phyloP scores from a whole-genome alignment of 108 stramenopile species.

The Fragilariopsis cylindrus region DNA sequence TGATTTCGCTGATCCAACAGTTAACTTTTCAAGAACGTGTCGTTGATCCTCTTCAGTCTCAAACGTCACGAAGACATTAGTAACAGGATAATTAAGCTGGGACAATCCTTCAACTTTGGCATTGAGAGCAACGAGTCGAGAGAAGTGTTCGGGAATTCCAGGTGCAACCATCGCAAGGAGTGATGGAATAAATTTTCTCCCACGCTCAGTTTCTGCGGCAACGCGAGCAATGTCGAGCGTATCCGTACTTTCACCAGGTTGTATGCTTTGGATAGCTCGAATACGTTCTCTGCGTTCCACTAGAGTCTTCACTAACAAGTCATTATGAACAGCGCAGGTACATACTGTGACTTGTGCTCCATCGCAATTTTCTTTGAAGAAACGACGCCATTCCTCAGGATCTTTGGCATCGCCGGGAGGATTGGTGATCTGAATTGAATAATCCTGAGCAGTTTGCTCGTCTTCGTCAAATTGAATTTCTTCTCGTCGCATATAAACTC shows the following conservation, averaged over 20 bases:
- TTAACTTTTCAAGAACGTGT: conserved; percentile 61
- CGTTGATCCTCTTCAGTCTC: conserved; percentile 83
- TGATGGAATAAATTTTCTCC: conserved; percentile 43
- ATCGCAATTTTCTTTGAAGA: conserved; percentile 61
- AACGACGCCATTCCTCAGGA: conserved; percentile 84
- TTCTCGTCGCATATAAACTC: conserved; percentile 44
- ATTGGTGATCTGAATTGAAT: conserved; percentile 79
- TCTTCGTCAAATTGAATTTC: conserved; percentile 81
- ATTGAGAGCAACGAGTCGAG: conserved; percentile 49
- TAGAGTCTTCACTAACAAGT: conserved; percentile 64
- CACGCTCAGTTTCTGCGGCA: conserved; percentile 58
- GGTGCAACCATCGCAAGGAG: conserved; percentile 46
- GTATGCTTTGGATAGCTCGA: conserved; percentile 46
- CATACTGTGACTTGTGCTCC: conserved; percentile 73
- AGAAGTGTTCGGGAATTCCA: conserved; percentile 51
- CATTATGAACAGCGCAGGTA: conserved; percentile 85
- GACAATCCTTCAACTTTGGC: conserved; percentile 71
- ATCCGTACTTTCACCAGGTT: conserved; percentile 58
- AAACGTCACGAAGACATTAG: conserved; percentile 85
- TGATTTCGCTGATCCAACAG: conserved; percentile 58
- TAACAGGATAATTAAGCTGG: conserved; percentile 69
- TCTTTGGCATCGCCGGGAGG: conserved; percentile 80
- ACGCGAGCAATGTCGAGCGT: conserved; percentile 58
- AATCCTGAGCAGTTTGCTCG: conserved; percentile 92
- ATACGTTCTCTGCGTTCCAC: conserved; percentile 75